Evolutionary conservation across 2,329 filamentous ascomycete genomes (phyloP), one percentile per base, ranked within the genome.

Genomic region (Knoxdaviesia capensis): DNA sequence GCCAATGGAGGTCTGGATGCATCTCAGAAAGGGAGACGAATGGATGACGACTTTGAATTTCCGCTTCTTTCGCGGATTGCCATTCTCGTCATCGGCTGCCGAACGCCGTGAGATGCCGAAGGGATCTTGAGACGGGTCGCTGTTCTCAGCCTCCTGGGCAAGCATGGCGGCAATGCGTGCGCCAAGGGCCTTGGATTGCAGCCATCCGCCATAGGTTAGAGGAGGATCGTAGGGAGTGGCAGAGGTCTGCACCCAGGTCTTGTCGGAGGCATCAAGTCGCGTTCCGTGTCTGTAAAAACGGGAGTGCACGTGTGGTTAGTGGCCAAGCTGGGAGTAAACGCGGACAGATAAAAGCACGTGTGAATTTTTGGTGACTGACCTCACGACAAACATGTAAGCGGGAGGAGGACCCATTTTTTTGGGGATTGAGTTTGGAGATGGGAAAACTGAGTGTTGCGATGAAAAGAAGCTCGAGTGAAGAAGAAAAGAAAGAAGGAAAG

Each of bases 181-280:
- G 10, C 90, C 90, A 29, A 94, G 71, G 5, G 78, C 74, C 51
- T 81, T 77, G 42, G 82, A 79, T 59, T 96, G 90, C 9, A 79
- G 74, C 81, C 90, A 94, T 48, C 90, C 90, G 50, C 84, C 83
- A 55, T 94, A 96, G 3, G 87, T 94, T 44, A 98, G 68, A 40
- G 90, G 90, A 49, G 90, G 84, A 50, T 98, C 88, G 65, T 96
- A 98, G 2, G 90, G 90, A 5, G 85, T 87, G 1, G 87, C 82
- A 5, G 90, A 94, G 31, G 82, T 81, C 43, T 94, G 70, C 58
- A 94, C 85, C 90, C 90, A 98, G 58, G 84, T 76, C 56, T 87
- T 86, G 66, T 98, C 87, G 47, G 87, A 86, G 43, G 85, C 85
- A 58, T 98, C 90, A 44, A 98, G 78, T 50, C 90, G 80, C 52